Base-by-base conservation (phyloP, 2,329 filamentous ascomycete genomes). In the Clonostachys solani region DNA sequence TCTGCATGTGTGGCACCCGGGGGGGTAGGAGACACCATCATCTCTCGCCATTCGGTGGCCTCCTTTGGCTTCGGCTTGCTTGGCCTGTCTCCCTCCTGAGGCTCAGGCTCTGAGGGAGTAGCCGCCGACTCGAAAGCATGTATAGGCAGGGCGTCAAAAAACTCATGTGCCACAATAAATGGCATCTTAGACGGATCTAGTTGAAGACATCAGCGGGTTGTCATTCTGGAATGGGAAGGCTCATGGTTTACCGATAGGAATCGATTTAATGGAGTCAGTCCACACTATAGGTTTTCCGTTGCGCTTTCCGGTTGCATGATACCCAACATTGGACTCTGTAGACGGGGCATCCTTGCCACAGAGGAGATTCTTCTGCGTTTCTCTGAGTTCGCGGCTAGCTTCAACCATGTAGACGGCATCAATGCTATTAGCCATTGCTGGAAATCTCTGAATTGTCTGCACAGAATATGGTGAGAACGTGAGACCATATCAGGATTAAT, bases 91-190 rank as follows among this genome's bases (percentile, higher is more conserved):
- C 12, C 42, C 12, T 41, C 34, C 12, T 34, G 12, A 9, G 43
- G 15, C 15, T 59, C 57, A 66, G 71, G 72, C 17, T 60, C 67
- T 58, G 54, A 67, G 63, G 60, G 45, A 41, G 77, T 64, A 12
- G 43, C 47, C 12, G 45, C 49, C 13, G 89, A 86, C 65, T 97
- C 87, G 64, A 99, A 99, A 50, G 89, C 85, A 65, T 99, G 92
- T 56, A 99, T 96, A 34, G 94, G 94, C 1, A 99, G 83, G 3
- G 94, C 94, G 57, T 99, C 94, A 70, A 99, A 99, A 75, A 99
- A 97, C 64, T 99, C 94, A 64, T 99, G 94, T 5, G 94, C 94
- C 43, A 97, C 81, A 50, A 99, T 95, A 65, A 97, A 95, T 1
- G 94, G 92, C 18, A 84, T 88, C 61, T 87, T 88, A 50, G 78